Percentiles rank a stretch among this genome's conserved stretches.
These are phyloP conservation scores for Corymbia maculata DNA, from an alignment of 345 rosid genomes.

Conservation along the genomic window DNA sequence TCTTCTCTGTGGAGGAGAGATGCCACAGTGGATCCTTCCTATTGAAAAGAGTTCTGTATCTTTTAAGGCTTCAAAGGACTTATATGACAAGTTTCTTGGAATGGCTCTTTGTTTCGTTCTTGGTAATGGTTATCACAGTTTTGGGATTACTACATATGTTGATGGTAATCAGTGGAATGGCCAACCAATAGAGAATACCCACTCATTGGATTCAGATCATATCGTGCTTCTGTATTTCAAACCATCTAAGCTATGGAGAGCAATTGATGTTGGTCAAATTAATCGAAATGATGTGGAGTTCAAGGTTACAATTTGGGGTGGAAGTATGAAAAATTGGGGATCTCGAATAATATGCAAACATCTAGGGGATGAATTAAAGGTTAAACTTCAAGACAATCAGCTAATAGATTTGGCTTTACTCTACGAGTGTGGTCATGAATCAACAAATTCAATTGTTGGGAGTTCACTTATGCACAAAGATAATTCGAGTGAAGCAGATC, in stretches of 20 bases:
- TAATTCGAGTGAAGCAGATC: background rate
- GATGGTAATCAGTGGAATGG: too few relatives aligned
- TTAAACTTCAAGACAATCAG: background rate
- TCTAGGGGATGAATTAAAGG: background rate
- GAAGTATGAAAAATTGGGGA: background rate
- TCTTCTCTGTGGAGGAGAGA: too few relatives aligned
- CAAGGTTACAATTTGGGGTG: accelerated
- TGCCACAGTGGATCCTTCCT: too few relatives aligned
- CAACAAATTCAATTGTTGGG: accelerated
- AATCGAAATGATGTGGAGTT: too few relatives aligned
- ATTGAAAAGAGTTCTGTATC: accelerated
- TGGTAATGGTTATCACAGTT: too few relatives aligned
- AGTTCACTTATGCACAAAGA: background rate
- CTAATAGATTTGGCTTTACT: background rate
- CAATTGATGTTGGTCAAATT: too few relatives aligned
- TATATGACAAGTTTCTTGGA: too few relatives aligned
- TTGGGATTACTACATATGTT: accelerated
- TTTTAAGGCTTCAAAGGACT: too few relatives aligned
- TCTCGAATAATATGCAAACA: background rate
- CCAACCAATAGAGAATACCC: too few relatives aligned
- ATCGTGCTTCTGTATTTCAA: accelerated
- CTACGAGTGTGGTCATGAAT: background rate
- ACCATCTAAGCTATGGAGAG: accelerated
- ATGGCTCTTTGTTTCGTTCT: accelerated
- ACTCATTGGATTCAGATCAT: too few relatives aligned